Conservation (phyloP, 2,329 filamentous ascomycete species). For the Pezicula carpinea region DNA sequence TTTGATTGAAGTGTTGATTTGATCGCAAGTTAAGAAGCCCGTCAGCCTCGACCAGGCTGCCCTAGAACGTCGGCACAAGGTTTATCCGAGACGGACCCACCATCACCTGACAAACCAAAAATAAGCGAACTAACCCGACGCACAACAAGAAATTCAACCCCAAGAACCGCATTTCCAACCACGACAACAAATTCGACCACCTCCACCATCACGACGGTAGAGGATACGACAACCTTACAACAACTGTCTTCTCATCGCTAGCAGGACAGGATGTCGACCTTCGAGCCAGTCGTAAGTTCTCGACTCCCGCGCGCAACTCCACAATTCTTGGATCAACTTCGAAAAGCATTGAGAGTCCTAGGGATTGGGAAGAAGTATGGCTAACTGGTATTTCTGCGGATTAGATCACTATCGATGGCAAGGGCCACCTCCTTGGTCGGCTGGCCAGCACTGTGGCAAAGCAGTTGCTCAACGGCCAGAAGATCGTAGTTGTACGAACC, state of each 20-base stretch:
- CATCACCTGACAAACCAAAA: too few species aligned
- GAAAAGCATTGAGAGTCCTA: slow-evolving; percentile 3
- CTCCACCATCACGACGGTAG: slow-evolving; percentile 32
- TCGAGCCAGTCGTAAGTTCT: slow-evolving; percentile 65
- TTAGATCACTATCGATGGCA: slow-evolving; percentile 99
- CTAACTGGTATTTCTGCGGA: slow-evolving; percentile 30
- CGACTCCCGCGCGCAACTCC: slow-evolving; percentile 5
- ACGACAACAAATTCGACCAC: slow-evolving; percentile 17
- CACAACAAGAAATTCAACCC: slow-evolving; percentile 6
- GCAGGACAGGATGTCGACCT: slow-evolving; percentile 58
- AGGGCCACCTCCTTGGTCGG: slow-evolving; percentile 99
- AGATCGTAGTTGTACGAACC: slow-evolving; percentile 98
- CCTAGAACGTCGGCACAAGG: too few species aligned
- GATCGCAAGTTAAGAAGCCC: too few species aligned
- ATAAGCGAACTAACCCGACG: too few species aligned
- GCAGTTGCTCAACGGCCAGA: slow-evolving; percentile 98
- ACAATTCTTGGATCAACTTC: slow-evolving; percentile 6
- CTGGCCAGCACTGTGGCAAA: slow-evolving; percentile 97
- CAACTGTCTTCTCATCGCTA: slow-evolving; percentile 29
- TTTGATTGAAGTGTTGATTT: too few species aligned
- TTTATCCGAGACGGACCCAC: too few species aligned
- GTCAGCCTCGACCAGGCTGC: too few species aligned
- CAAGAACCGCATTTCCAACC: slow-evolving; percentile 19
- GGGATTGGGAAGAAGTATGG: slow-evolving; percentile 13
- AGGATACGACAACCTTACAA: slow-evolving; percentile 28